Percentiles rank a stretch among this genome's conserved stretches.
Evolutionary conservation across 2,329 filamentous ascomycete genomes (phyloP).

Genomic region (Aspergillus quadrilineatus): DNA sequence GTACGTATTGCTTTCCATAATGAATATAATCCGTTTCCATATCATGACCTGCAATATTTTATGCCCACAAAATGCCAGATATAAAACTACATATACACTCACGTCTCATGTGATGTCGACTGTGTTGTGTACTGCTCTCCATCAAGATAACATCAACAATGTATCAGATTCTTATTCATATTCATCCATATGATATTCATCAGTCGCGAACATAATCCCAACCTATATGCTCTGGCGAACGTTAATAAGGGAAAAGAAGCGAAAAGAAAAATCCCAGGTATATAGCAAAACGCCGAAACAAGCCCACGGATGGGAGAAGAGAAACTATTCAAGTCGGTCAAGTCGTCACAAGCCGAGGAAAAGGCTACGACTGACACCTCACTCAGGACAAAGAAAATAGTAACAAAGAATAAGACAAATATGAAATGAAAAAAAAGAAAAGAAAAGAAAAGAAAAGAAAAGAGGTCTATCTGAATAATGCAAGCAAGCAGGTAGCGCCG

Average conservation of each 20-base stretch:
- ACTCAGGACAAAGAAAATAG: background rate
- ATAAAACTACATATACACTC: background rate
- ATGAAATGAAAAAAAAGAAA: slow-evolving; percentile 1
- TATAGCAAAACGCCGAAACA: slow-evolving; percentile 15
- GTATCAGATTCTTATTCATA: slow-evolving; percentile 1
- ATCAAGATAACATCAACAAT: background rate
- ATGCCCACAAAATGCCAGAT: background rate
- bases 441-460: background rate
- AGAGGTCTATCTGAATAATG: slow-evolving; percentile 9
- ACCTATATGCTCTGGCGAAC: background rate
- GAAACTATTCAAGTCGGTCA: background rate
- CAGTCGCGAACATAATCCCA: slow-evolving; percentile 7
- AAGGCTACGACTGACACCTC: too few species aligned
- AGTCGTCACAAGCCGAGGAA: background rate
- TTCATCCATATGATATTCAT: slow-evolving; percentile 3
- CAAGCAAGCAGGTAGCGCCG: slow-evolving; percentile 5
- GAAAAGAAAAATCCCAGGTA: slow-evolving; percentile 13
- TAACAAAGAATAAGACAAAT: background rate
- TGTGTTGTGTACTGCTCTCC: background rate
- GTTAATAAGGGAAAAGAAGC: background rate
- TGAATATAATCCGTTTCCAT: slow-evolving; percentile 2
- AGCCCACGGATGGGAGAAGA: too few species aligned
- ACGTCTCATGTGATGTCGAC: background rate
- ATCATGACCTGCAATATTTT: background rate
- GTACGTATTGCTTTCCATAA: slow-evolving; percentile 7